These are phyloP conservation scores for Powellomyces hirtus DNA, from an alignment of 192 early-diverging fungal species.

Conservation along the genomic window DNA sequence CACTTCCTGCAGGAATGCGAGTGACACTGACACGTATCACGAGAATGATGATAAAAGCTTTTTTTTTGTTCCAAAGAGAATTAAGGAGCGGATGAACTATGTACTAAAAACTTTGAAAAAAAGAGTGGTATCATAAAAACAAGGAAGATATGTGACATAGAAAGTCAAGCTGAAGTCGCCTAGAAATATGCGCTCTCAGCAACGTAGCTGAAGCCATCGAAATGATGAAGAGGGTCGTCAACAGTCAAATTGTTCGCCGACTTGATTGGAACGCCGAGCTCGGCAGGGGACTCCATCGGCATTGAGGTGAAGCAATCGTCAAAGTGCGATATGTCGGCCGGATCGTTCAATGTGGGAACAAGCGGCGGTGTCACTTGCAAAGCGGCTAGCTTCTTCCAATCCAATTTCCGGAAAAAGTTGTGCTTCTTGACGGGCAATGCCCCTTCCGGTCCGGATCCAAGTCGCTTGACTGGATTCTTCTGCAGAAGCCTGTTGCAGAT, in stretches of 20 bases:
- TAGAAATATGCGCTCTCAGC: conserved; percentile 18
- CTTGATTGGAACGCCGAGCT: neutral
- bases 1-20: no score
- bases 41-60: no score
- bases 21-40: no score
- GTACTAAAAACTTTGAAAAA: no score
- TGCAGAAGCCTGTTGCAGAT: conserved; percentile 61
- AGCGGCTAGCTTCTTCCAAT: conserved; percentile 51
- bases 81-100: no score
- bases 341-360: conserved; percentile 51
- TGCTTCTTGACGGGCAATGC: conserved; percentile 61
- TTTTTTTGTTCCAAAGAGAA: no score
- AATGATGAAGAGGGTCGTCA: conserved; percentile 15
- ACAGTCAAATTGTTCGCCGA: neutral
- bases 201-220: conserved; percentile 44
- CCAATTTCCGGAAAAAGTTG: conserved; percentile 61
- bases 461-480: conserved; percentile 58
- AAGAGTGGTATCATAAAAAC: no score
- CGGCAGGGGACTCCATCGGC: conserved; percentile 52
- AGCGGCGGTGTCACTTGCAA: conserved; percentile 35
- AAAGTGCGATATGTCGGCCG: conserved; percentile 78
- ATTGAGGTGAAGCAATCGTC: conserved; percentile 69
- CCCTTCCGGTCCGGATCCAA: conserved; percentile 40
- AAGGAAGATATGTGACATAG: no score
- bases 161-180: no score